Base-by-base conservation (phyloP, 2,329 filamentous ascomycete genomes). In the Fusarium graminum region DNA sequence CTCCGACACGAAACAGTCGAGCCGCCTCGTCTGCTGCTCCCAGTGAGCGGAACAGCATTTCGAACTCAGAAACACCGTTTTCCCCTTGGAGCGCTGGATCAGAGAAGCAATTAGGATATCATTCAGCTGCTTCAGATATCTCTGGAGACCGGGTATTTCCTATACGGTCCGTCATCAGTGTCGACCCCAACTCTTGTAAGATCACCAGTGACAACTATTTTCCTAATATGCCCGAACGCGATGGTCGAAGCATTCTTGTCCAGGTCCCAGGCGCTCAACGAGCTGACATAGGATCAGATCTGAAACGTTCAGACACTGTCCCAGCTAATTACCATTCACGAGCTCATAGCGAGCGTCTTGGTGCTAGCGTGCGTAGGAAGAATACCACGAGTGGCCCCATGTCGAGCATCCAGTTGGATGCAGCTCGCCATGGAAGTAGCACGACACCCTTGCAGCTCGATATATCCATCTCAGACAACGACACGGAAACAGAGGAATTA, bases 131-230 rank as follows among this genome's bases (percentile, higher is more conserved):
- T 44, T 79, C 78, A n/a, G 78, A 79, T 52, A 73, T 76, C 25
- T 78, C 77, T 28, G 75, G 76, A 30, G 84, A 94, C 71, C 85
- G 90, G 53, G 90, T 94, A 7, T 94, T 92, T 56, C 92, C 92
- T n/a, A 91, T 94, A 30, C 87, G 91, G 46, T 93, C 91, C n/a
- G 89, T 92, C 41, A 82, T 94, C 25, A 91, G 87, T 8, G 86
- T 94, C 39, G 88, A 92, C 68, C 86, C 86, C 8, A 53, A 59
- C n/a, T 78, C 76, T 16, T 69, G 67, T 49, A 76, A 78, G 79
- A 82, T 73, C 63, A 71, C 76, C 7, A 73, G 68, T 43, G 80
- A 82, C 12, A 79, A 80, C n/a, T 78, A 79, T 59, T 78, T 80
- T 47, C 68, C 76, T 9, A 73, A 75, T 41, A 49, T 71, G 61